Base-by-base conservation (phyloP, 345 rosid genomes). In the Isatis tinctoria region DNA sequence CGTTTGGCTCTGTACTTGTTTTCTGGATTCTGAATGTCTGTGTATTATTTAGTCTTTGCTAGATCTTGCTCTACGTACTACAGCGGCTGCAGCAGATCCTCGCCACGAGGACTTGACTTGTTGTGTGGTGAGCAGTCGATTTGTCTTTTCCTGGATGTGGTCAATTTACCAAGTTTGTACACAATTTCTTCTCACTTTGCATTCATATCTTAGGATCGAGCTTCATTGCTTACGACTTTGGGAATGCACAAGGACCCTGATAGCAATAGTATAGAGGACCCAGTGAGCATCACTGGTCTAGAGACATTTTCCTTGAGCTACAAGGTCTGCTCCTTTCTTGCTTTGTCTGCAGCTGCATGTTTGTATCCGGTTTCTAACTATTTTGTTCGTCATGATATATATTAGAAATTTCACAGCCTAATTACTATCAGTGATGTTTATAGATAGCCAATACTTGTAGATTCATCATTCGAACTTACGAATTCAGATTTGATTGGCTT, bases 31-130 rank as follows among this genome's bases (percentile, higher is more conserved):
- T 69, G 30, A 82, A 70, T 57, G 49, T 36, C 12, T 56, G 3
- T 14, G 37, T 65, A 57, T 51, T 53, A 22, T 68, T 10, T 70
- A 95, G 97, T 92, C 99, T 76, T 81, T 95, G 68, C 88, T 92
- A 83, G 99, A 95, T 83, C 97, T 95, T 77, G 99, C 99, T 78
- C 79, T 91, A 63, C 93, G 93, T 56, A 85, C 96, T 36, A 90
- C 98, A 65, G 96, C 98, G 43, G 99, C 97, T 81, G 96, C 93
- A 30, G 90, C 97, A 74, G 98, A 95, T 84, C 97, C 97, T 74
- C 87, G 96, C 77, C 92, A 92, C 37, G 97, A 90, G 83, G 97
- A 95, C 83, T 83, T 95, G 82, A 92, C 96, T 60, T 92, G 99
- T 80, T 85, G 85, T 80, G 93, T 95, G 82, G 99, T 95, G 80